Percentiles rank a stretch among this genome's conserved stretches.
Conservation (phyloP, 768 basidiomycete species). For the Hericium erinaceus region DNA sequence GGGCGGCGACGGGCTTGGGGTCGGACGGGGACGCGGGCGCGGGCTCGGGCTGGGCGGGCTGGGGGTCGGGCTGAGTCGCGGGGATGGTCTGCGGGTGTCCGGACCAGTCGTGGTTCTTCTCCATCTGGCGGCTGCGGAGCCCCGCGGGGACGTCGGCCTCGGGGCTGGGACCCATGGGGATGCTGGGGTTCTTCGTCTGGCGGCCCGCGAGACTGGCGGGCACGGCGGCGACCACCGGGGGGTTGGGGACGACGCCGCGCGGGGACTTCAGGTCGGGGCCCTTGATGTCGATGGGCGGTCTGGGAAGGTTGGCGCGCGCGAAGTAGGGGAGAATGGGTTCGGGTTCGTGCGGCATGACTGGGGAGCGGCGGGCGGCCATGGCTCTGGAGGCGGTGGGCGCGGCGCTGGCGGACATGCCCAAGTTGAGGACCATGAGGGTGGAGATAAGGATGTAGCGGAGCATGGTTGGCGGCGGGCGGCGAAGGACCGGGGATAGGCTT, state of each 20-base stretch:
- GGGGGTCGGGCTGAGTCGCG: neutral
- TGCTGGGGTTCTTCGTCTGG: neutral
- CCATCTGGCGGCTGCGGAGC: neutral
- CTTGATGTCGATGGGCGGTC: neutral
- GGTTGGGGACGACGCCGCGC: neutral
- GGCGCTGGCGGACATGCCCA: neutral
- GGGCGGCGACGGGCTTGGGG: too few species aligned
- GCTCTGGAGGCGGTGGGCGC: neutral
- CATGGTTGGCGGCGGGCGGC: neutral
- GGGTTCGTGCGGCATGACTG: neutral
- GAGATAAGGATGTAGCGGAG: neutral
- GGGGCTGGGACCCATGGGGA: constrained; percentile 1
- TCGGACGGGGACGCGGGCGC: neutral
- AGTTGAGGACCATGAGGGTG: constrained; percentile 1
- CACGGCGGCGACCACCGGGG: neutral
- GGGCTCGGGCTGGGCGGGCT: neutral
- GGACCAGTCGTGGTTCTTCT: neutral
- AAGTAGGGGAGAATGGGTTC: neutral
- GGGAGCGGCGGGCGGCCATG: neutral
- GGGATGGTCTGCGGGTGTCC: neutral
- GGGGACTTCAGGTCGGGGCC: neutral
- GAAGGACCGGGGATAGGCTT: neutral
- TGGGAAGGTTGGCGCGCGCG: neutral
- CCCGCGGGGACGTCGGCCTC: neutral
- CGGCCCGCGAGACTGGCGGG: neutral